Base-by-base conservation (phyloP, 169 alveolate species). In the Cryptosporidium viatorum region DNA sequence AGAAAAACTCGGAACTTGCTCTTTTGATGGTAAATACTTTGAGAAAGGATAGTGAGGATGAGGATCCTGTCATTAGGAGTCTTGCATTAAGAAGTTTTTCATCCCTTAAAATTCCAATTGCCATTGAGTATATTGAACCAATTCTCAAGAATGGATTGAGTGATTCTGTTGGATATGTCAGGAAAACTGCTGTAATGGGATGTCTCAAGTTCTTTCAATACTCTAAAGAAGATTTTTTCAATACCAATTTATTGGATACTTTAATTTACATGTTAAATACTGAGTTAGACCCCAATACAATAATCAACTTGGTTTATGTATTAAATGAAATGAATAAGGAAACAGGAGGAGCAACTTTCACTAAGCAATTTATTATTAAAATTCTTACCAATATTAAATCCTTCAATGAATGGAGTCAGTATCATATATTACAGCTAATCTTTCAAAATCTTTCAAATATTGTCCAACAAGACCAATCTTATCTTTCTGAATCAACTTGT, bases 371-470 rank as follows among this genome's bases (percentile, higher is more conserved):
- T 91, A 95, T 96, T 23, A 94, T 95, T 70, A 94, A 94, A 84
- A 86, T 97, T 73, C 91, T 96, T 60, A 93, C 86, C 67, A 91
- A 91, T 70, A 93, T 97, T 80, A 94, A 95, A 86, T 95, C 95
- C 59, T 97, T 98, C 93, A 96, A 95, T 91, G 99, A 99, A 94
- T 99, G 99, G 99, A 99, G 99, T 31, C 98, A 98, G 85, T 95
- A 98, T 68, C 95, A 94, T 23, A 94, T 98, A 58, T 93, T 98
- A 21, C 74, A 80, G 31, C 75, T 60, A 3, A n/a, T 52, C 1
- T 23, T 41, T n/a, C 18, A 41, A 39, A 59, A 80, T 80, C 45
- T 80, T 41, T 50, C 71, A 18, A 29, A 29, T 23, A 37, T 67
- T 9, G 18, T 80, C 18, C 48, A 62, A 14, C 50, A 39, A 3